Evolutionary conservation across 129 eudicot species (phyloP).

Genomic region (Artemisia tridentata): DNA sequence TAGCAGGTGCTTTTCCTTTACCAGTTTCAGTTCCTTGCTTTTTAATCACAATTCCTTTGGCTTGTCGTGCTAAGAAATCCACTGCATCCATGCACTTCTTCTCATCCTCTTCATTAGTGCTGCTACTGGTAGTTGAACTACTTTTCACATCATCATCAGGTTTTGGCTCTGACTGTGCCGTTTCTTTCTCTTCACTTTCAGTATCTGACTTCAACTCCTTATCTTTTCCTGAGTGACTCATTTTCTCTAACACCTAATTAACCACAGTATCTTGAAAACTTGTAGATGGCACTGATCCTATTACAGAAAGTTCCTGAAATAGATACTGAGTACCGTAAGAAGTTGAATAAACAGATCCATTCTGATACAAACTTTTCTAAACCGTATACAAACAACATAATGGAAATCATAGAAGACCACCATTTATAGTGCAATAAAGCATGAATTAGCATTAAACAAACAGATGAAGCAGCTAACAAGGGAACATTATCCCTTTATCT

Average conservation of each 20-base stretch:
- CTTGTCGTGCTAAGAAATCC: slow-evolving; percentile 14
- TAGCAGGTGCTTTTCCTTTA: neutral
- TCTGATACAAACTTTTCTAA: neutral
- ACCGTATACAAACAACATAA: neutral
- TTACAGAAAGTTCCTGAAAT: slow-evolving; percentile 16
- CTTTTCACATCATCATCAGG: slow-evolving; percentile 7
- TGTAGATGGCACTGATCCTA: neutral
- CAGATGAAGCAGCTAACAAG: too few species aligned
- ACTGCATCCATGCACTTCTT: slow-evolving; percentile 10
- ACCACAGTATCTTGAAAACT: neutral
- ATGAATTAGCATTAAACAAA: too few species aligned
- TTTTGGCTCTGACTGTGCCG: slow-evolving; percentile 6
- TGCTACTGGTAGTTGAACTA: neutral
- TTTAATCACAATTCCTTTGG: slow-evolving; percentile 27
- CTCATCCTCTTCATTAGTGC: slow-evolving; percentile 12
- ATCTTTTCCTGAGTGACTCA: slow-evolving; percentile 17
- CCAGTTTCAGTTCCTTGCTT: slow-evolving; percentile 1
- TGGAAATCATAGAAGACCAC: neutral
- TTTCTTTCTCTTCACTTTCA: slow-evolving; percentile 13
- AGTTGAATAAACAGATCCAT: neutral
- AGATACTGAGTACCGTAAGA: neutral
- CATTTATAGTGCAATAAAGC: neutral
- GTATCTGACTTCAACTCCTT: neutral
- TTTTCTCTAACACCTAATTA: slow-evolving; percentile 6
- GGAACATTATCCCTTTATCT: too few species aligned